Conservation (phyloP, 2,329 filamentous ascomycete species). For the Pseudocercospora macadamiae region DNA sequence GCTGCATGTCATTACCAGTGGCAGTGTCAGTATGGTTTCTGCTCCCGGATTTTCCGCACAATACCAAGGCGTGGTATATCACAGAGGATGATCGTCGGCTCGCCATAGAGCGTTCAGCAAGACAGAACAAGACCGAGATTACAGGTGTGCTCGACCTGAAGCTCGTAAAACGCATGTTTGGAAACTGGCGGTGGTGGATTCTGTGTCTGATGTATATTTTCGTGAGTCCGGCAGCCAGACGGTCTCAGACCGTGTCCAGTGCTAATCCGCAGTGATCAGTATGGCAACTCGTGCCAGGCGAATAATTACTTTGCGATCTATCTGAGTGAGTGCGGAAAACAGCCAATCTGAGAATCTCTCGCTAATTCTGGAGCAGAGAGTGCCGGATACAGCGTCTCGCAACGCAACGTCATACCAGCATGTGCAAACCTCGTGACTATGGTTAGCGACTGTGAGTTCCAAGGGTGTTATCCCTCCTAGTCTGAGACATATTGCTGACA, state of each 20-base stretch:
- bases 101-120: conserved; percentile 11
- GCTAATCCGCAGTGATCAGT: not conserved
- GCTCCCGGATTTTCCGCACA: conserved; percentile 19
- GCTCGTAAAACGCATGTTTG: conserved; percentile 17
- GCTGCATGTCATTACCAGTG: conserved; percentile 17
- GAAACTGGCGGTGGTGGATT: conserved; percentile 15
- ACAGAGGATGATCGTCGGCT: conserved; percentile 14
- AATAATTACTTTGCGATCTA: conserved; percentile 17
- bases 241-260: not conserved
- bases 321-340: conserved; percentile 7
- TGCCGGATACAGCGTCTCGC: conserved; percentile 21
- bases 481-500: no score
- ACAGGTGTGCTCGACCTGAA: conserved; percentile 12
- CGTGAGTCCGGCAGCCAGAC: not conserved
- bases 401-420: conserved; percentile 19
- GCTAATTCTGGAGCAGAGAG: not conserved
- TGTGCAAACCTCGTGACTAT: conserved; percentile 20
- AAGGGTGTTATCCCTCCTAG: no score
- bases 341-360: no score
- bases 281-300: conserved; percentile 16
- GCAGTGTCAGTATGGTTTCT: conserved; percentile 14
- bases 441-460: conserved; percentile 14
- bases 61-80: conserved; percentile 19
- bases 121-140: conserved; percentile 14
- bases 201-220: conserved; percentile 14